Conservation (phyloP, 192 early-diverging fungal genomes). For the Fimicolochytrium jonesii region DNA sequence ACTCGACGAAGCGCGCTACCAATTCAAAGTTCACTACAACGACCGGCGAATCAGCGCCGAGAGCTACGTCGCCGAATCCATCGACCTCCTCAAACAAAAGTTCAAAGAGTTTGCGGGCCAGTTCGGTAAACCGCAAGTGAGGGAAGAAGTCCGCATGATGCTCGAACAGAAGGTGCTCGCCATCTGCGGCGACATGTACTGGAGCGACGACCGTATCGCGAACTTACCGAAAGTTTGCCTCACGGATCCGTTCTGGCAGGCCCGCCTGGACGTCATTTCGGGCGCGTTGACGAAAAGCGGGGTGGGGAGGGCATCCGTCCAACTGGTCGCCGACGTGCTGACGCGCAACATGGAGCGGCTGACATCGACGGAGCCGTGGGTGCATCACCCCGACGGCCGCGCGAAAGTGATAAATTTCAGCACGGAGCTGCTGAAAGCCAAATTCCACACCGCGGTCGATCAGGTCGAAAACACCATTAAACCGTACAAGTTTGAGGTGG, state of each 20-base stretch:
- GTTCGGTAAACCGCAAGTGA: conserved; percentile 93
- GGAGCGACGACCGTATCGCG: conserved; percentile 70
- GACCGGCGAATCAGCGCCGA: conserved; percentile 92
- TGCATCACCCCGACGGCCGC: conserved; percentile 77
- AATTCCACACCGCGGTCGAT: conserved; percentile 86
- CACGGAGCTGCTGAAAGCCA: conserved; percentile 77
- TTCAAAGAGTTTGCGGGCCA: conserved; percentile 90
- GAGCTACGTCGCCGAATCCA: conserved; percentile 91
- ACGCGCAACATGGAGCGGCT: conserved; percentile 78
- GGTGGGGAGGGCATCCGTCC: conserved; percentile 84
- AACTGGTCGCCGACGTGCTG: conserved; percentile 86
- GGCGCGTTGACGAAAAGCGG: conserved; percentile 91
- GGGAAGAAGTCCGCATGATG: conserved; percentile 86
- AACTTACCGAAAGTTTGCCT: conserved; percentile 58
- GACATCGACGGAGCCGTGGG: conserved; percentile 72
- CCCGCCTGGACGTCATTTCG: conserved; percentile 75
- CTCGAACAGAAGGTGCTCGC: conserved; percentile 86
- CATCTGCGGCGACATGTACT: conserved; percentile 89
- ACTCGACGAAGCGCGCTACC: conserved; percentile 91
- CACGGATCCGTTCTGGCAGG: conserved; percentile 72
- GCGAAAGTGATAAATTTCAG: conserved; percentile 76
- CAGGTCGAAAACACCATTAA: conserved; percentile 99
- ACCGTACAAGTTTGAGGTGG: conserved; percentile 97
- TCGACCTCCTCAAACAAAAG: conserved; percentile 87
- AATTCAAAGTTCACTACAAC: conserved; percentile 99